These are phyloP conservation scores for Populus alba DNA, from an alignment of 345 rosid species.

Conservation along the genomic window DNA sequence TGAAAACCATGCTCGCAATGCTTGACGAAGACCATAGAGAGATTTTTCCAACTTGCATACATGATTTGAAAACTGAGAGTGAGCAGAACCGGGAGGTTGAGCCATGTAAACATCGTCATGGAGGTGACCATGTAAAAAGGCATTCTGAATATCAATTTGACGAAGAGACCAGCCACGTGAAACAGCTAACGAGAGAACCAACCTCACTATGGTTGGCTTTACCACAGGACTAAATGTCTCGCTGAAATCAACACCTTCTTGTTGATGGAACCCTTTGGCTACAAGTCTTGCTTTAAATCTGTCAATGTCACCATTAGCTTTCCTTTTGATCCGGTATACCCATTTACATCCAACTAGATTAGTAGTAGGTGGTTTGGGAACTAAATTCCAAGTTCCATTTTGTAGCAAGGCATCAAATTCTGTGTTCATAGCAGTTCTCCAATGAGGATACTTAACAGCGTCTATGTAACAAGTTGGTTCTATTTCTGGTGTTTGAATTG, in stretches of 20 bases:
- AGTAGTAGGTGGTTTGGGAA: rapidly evolving
- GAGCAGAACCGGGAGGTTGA: no score
- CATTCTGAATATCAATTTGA: background rate
- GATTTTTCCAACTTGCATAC: background rate
- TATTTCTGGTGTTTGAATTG: no score
- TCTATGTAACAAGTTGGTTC: no score
- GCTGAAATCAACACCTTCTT: background rate
- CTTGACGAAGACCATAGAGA: background rate
- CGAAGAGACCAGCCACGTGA: background rate
- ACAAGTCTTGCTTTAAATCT: background rate
- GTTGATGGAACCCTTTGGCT: background rate
- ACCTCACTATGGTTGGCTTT: rapidly evolving
- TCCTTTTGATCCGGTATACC: background rate
- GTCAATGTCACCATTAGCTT: background rate
- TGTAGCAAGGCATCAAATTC: background rate
- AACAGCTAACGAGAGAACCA: background rate
- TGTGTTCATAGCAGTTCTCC: no score
- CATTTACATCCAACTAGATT: background rate
- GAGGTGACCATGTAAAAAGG: background rate
- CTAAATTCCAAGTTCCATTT: background rate
- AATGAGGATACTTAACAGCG: no score
- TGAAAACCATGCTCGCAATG: background rate
- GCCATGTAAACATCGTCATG: background rate
- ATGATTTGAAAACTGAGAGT: background rate
- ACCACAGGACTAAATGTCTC: background rate